phyloP scores from a whole-genome alignment of 257 asterid genomes.

The Thymus quinquecostatus region DNA sequence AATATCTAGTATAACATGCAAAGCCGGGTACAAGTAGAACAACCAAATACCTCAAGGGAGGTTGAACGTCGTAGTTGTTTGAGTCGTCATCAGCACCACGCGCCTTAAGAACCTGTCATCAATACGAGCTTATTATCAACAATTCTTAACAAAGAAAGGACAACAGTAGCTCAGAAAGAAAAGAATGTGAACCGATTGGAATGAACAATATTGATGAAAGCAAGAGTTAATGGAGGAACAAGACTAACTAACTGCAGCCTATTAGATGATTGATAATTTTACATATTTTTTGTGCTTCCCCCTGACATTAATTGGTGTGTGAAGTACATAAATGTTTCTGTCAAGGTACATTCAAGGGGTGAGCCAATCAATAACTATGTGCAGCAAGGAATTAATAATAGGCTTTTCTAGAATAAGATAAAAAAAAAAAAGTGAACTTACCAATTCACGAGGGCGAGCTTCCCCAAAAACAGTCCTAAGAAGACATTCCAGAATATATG shows the following conservation, averaged over 20 bases:
- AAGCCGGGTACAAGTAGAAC: slow-evolving; percentile 15
- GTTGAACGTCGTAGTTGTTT: slow-evolving; percentile 51
- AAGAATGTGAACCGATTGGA: too few relatives aligned
- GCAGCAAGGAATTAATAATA: not conserved
- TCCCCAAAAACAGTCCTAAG: slow-evolving; percentile 67
- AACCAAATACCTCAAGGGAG: slow-evolving; percentile 53
- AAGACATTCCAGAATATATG: slow-evolving; percentile 31
- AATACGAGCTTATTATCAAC: slow-evolving; percentile 8
- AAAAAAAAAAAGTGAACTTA: slow-evolving; percentile 36
- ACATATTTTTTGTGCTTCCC: too few relatives aligned
- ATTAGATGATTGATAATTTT: too few relatives aligned
- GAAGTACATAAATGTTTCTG: too few relatives aligned
- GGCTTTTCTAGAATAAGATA: slow-evolving; percentile 5
- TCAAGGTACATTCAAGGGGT: not conserved
- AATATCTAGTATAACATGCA: slow-evolving; percentile 6
- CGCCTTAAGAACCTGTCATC: slow-evolving; percentile 69
- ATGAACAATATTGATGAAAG: too few relatives aligned
- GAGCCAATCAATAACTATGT: not conserved
- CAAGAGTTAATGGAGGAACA: too few relatives aligned
- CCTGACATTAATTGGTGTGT: too few relatives aligned
- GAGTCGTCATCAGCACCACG: slow-evolving; percentile 65
- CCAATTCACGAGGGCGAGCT: slow-evolving; percentile 91
- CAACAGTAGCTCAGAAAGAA: not conserved
- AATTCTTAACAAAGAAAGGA: slow-evolving; percentile 17
- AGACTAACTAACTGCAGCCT: too few relatives aligned